Conservation (phyloP, 768 basidiomycete species). For the Trametes punicea region DNA sequence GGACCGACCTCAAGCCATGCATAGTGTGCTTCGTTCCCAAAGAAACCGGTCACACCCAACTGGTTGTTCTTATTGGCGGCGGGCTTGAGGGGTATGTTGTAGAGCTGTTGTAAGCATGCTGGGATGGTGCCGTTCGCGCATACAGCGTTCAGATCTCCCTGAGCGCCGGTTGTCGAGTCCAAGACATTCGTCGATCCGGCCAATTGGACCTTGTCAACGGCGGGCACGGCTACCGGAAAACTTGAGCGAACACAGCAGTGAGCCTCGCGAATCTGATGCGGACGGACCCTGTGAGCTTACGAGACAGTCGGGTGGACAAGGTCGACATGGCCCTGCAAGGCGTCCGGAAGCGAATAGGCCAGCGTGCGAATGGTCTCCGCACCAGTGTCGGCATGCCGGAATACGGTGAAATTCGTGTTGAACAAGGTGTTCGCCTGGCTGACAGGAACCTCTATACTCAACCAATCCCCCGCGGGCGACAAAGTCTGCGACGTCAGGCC, state of each 20-base stretch:
- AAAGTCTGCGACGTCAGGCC: constrained; percentile 22
- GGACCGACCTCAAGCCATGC: constrained; percentile 27
- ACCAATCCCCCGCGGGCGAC: constrained; percentile 35
- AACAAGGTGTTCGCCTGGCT: constrained; percentile 34
- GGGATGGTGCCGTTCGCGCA: constrained; percentile 24
- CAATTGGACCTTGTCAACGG: neutral
- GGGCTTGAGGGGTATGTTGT: constrained; percentile 32
- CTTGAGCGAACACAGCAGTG: neutral
- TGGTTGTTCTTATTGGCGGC: constrained; percentile 24
- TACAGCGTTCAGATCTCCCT: constrained; percentile 2
- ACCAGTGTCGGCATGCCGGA: constrained; percentile 30
- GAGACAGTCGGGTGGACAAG: constrained; percentile 33
- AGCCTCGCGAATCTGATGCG: neutral
- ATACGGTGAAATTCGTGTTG: constrained; percentile 33
- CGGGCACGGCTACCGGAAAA: neutral
- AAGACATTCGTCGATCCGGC: neutral
- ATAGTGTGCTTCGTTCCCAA: constrained; percentile 25
- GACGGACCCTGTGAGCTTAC: constrained; percentile 16
- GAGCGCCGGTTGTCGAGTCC: neutral
- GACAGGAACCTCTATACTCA: constrained; percentile 30
- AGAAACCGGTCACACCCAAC: constrained; percentile 31
- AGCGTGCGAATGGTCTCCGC: constrained; percentile 33
- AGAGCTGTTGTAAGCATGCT: constrained; percentile 30
- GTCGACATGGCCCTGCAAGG: constrained; percentile 30
- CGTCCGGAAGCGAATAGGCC: constrained; percentile 35